Conservation (phyloP, 805 yeast genomes). For the Candida mattraensis region DNA sequence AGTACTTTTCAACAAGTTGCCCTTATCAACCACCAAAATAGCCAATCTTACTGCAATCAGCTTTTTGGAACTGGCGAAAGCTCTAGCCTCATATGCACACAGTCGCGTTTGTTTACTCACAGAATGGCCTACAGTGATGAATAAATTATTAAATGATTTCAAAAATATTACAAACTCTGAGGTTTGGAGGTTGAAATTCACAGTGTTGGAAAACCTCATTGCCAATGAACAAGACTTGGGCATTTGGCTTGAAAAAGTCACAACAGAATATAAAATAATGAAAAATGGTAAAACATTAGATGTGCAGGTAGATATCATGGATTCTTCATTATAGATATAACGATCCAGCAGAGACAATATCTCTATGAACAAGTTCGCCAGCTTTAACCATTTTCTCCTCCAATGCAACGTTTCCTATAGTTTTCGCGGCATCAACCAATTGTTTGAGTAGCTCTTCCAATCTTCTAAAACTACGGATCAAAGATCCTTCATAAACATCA, state of each 20-base stretch:
- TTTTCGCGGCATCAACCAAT: conserved; percentile 85
- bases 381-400: conserved; percentile 89
- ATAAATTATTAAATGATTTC: conserved; percentile 27
- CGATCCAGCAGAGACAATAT: conserved; percentile 94
- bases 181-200: conserved; percentile 22
- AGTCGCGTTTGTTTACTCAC: conserved; percentile 25
- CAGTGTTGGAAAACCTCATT: conserved; percentile 19
- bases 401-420: conserved; percentile 86
- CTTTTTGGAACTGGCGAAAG: conserved; percentile 25
- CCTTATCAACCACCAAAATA: conserved; percentile 19
- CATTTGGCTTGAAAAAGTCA: conserved; percentile 24
- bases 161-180: conserved; percentile 20
- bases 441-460: conserved; percentile 92
- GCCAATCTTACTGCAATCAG: conserved; percentile 24
- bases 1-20: conserved; percentile 20
- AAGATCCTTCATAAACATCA: conserved; percentile 95
- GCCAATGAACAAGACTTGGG: conserved; percentile 16
- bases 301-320: conserved; percentile 24
- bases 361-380: conserved; percentile 85
- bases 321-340: conserved; percentile 55
- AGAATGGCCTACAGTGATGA: conserved; percentile 32
- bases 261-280: conserved; percentile 19
- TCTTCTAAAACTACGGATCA: conserved; percentile 92
- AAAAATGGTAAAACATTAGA: conserved; percentile 21
- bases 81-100: conserved; percentile 23